Evolutionary conservation across 441 rosid species (phyloP).

Genomic region (California macrophylla): DNA sequence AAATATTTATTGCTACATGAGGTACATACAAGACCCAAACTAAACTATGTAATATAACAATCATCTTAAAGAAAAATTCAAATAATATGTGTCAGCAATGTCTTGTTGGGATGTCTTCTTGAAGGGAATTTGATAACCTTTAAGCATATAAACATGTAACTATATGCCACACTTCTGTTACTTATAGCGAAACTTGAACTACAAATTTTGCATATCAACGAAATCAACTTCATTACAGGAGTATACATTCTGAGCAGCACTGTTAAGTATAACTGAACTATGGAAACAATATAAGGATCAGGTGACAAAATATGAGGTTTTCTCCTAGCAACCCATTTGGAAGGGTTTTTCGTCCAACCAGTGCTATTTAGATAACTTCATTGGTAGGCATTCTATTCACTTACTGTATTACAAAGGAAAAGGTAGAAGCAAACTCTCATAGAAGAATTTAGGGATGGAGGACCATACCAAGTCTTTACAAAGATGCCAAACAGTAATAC

Average conservation of each 20-base stretch:
- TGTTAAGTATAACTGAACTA: neutral
- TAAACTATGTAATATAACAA: neutral
- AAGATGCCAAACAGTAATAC: neutral
- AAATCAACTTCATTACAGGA: neutral
- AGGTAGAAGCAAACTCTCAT: neutral
- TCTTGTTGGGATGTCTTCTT: neutral
- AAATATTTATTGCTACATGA: neutral
- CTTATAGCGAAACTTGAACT: neutral
- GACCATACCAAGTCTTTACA: neutral
- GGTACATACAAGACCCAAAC: neutral
- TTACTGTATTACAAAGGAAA: neutral
- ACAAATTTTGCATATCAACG: neutral
- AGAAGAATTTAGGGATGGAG: neutral
- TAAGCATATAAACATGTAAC: neutral
- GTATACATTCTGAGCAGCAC: neutral
- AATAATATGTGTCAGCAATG: neutral
- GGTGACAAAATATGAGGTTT: neutral
- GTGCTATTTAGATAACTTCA: neutral
- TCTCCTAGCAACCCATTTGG: neutral
- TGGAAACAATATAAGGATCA: neutral
- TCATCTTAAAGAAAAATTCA: neutral
- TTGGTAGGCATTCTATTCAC: neutral
- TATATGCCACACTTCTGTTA: neutral
- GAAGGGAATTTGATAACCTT: neutral
- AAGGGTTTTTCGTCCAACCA: neutral